These are phyloP conservation scores for Chytridium lagenaria DNA, from an alignment of 371 early-diverging fungal genomes.

Conservation along the genomic window DNA sequence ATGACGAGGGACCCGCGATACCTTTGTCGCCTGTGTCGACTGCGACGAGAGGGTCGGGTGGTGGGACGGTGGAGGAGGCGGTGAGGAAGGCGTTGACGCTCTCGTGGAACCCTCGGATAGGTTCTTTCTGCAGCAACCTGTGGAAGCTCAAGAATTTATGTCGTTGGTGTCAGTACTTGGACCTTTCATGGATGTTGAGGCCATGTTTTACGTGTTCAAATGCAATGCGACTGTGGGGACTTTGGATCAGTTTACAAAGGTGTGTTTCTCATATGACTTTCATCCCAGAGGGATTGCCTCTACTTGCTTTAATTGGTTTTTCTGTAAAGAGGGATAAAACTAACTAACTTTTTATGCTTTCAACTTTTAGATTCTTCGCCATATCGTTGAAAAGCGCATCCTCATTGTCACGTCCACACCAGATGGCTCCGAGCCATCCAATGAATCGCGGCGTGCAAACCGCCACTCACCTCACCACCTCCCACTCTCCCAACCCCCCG, in stretches of 20 bases:
- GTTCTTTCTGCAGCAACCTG: conserved; percentile 19
- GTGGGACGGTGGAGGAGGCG: conserved; percentile 2
- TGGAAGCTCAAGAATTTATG: conserved; percentile 15
- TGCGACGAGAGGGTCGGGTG: background rate
- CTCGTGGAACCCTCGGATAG: conserved; percentile 14
- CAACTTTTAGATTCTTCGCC: background rate
- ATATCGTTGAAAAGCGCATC: background rate
- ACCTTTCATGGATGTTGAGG: conserved; percentile 13
- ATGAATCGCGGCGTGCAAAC: background rate
- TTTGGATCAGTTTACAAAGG: background rate
- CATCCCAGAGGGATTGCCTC: no score
- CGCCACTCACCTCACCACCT: background rate
- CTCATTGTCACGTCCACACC: background rate
- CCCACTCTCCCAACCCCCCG: background rate
- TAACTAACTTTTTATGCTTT: background rate
- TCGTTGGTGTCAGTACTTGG: background rate
- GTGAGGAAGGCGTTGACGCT: conserved; percentile 21
- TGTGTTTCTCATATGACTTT: background rate
- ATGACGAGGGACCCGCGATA: no score
- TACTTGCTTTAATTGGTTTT: no score
- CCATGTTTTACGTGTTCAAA: conserved; percentile 11
- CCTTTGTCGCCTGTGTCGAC: background rate
- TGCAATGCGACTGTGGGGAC: background rate
- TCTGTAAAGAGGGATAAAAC: no score
- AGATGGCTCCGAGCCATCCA: background rate